These are phyloP conservation scores for Choiromyces venosus DNA, from an alignment of 495 filamentous ascomycete genomes.

Conservation along the genomic window DNA sequence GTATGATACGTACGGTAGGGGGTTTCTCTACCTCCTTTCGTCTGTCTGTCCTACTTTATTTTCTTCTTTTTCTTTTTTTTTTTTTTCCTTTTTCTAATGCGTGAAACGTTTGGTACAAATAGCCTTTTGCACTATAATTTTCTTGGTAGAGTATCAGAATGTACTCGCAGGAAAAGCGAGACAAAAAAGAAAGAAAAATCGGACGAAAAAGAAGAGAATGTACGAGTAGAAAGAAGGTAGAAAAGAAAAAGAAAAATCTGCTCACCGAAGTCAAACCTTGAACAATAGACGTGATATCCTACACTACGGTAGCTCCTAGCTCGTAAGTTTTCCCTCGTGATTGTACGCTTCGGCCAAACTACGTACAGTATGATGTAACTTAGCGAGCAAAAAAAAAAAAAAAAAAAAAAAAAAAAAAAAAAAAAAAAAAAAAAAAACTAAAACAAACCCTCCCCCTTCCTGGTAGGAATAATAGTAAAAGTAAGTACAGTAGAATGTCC, in stretches of 20 bases:
- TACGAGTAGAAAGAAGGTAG: neutral
- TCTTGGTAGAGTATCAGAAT: conserved; percentile 1
- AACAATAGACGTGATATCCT: neutral
- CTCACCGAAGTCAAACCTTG: neutral
- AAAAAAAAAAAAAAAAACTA: neutral
- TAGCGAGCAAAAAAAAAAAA: neutral
- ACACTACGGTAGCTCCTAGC: too few species aligned
- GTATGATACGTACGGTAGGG: conserved; percentile 15
- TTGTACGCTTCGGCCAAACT: neutral
- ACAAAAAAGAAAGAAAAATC: neutral
- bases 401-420: neutral
- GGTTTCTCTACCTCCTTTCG: conserved; percentile 8
- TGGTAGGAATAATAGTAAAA: neutral
- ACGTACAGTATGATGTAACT: neutral
- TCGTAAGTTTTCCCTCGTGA: neutral
- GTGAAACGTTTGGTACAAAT: neutral
- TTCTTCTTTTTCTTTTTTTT: conserved; percentile 3
- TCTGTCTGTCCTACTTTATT: conserved; percentile 12
- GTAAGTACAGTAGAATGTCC: neutral
- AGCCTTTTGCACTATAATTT: neutral
- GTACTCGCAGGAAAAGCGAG: neutral
- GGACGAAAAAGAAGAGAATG: neutral
- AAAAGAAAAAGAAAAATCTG: too few species aligned
- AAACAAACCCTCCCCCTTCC: neutral
- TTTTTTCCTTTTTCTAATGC: neutral